A percentile compares a stretch with the other conserved stretches of the same genome.
phyloP scores from a whole-genome alignment of 768 basidiomycete genomes.

The Thelephora aurantiotincta region DNA sequence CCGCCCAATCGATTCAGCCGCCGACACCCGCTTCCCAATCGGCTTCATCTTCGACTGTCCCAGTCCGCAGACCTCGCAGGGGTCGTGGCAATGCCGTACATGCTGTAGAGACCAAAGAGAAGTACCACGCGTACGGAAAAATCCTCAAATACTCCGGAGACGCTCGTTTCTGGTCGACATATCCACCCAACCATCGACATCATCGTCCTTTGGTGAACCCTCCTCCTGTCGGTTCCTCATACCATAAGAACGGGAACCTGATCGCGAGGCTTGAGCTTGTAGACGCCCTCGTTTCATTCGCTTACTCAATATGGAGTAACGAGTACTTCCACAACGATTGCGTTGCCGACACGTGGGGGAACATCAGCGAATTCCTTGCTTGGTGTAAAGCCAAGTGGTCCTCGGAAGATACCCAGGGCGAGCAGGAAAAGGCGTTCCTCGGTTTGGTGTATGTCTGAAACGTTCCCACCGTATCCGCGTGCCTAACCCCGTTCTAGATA shows the following conservation, averaged over 20 bases:
- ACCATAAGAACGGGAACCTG: slow-evolving; percentile 62
- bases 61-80: slow-evolving; percentile 54
- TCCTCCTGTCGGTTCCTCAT: slow-evolving; percentile 49
- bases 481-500: slow-evolving; percentile 28
- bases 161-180: slow-evolving; percentile 64
- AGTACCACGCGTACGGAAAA: slow-evolving; percentile 56
- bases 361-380: slow-evolving; percentile 51
- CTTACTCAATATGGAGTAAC: slow-evolving; percentile 72
- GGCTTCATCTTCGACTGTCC: slow-evolving; percentile 21
- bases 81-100: slow-evolving; percentile 31
- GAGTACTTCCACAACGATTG: slow-evolving; percentile 46
- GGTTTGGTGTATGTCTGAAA: slow-evolving; percentile 64
- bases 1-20: slow-evolving; percentile 11
- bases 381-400: slow-evolving; percentile 66
- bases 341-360: slow-evolving; percentile 48
- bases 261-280: slow-evolving; percentile 70
- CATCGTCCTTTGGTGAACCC: slow-evolving; percentile 50
- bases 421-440: slow-evolving; percentile 45
- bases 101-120: slow-evolving; percentile 50
- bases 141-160: slow-evolving; percentile 77
- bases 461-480: slow-evolving; percentile 8
- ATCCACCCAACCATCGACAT: slow-evolving; percentile 46
- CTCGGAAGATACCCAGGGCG: slow-evolving; percentile 25
- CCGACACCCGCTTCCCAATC: slow-evolving; percentile 17
- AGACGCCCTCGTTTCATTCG: slow-evolving; percentile 73